Conservation (phyloP, 495 filamentous ascomycete genomes). For the Aspergillus ostianus region DNA sequence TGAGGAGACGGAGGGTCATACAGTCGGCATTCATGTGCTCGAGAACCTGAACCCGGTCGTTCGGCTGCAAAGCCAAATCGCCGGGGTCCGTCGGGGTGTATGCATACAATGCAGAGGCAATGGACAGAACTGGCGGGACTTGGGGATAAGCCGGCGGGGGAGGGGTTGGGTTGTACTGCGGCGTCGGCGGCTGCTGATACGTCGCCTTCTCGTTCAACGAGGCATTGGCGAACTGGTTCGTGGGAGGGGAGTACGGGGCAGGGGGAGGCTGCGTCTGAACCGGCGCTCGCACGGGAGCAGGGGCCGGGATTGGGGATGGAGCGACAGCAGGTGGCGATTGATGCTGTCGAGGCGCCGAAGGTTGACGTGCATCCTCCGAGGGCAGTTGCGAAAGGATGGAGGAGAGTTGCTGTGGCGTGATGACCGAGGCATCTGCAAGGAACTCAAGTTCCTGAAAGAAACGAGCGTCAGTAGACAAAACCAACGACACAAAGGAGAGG, state of each 20-base stretch:
- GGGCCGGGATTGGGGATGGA: constrained; percentile 23
- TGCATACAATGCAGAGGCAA: constrained; percentile 79
- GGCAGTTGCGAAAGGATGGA: constrained; percentile 73
- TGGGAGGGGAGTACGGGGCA: constrained; percentile 40
- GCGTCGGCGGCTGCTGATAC: constrained; percentile 34
- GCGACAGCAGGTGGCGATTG: constrained; percentile 13
- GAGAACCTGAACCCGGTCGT: constrained; percentile 73
- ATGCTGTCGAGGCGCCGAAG: constrained; percentile 30
- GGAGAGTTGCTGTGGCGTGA: constrained; percentile 67
- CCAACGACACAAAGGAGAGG: background rate
- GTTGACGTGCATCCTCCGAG: constrained; percentile 48
- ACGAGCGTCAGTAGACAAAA: constrained; percentile 3
- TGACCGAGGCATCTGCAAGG: constrained; percentile 73
- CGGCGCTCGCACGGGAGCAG: constrained; percentile 31
- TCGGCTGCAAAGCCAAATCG: constrained; percentile 71
- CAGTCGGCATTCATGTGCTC: constrained; percentile 96
- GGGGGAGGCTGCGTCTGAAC: constrained; percentile 37
- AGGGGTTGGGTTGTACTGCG: constrained; percentile 46
- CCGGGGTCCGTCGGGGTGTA: constrained; percentile 76
- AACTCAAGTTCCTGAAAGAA: constrained; percentile 79
- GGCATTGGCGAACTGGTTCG: constrained; percentile 46
- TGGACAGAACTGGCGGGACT: constrained; percentile 58
- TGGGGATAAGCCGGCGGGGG: constrained; percentile 55
- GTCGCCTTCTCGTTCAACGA: constrained; percentile 54
- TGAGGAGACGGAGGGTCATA: constrained; percentile 34